Percentiles rank a stretch among this genome's conserved stretches.
phyloP scores from a whole-genome alignment of 805 yeast species.

The Barnettozyma pratensis region DNA sequence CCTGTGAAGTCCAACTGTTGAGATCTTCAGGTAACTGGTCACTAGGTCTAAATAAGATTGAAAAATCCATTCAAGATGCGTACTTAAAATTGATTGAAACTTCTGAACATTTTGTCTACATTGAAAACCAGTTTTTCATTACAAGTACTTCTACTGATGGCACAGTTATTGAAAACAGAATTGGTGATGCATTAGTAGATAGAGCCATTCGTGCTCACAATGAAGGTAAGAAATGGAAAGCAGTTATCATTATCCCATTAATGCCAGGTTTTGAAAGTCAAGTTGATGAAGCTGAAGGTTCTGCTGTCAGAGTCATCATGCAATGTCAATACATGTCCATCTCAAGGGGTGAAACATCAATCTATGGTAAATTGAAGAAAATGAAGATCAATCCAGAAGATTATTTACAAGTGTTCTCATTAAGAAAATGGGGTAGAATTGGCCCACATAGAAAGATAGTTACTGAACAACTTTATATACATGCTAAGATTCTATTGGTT shows the following conservation, averaged over 20 bases:
- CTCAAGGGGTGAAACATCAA: conserved; percentile 82
- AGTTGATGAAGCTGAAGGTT: conserved; percentile 90
- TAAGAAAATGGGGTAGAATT: conserved; percentile 93
- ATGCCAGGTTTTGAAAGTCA: conserved; percentile 97
- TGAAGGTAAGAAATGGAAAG: conserved; percentile 78
- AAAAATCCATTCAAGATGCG: conserved; percentile 88
- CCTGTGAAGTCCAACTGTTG: conserved; percentile 87
- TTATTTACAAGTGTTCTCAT: conserved; percentile 84
- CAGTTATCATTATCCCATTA: conserved; percentile 84
- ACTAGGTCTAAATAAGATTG: conserved; percentile 77
- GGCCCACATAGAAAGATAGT: conserved; percentile 70
- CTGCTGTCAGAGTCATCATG: conserved; percentile 93
- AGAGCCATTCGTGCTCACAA: conserved; percentile 85
- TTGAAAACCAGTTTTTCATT: conserved; percentile 93
- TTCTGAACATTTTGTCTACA: conserved; percentile 87
- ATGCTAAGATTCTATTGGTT: conserved; percentile 85
- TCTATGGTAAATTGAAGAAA: conserved; percentile 73
- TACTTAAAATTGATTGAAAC: conserved; percentile 86
- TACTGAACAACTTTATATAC: conserved; percentile 90
- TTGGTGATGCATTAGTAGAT: conserved; percentile 97
- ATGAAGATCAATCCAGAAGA: conserved; percentile 86
- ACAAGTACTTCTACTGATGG: conserved; percentile 88
- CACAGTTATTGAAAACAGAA: conserved; percentile 74
- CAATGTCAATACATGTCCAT: conserved; percentile 94
- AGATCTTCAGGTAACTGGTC: conserved; percentile 95